Evolutionary conservation across 1,139 yeast species (phyloP).

Genomic region (Candida albicans): DNA sequence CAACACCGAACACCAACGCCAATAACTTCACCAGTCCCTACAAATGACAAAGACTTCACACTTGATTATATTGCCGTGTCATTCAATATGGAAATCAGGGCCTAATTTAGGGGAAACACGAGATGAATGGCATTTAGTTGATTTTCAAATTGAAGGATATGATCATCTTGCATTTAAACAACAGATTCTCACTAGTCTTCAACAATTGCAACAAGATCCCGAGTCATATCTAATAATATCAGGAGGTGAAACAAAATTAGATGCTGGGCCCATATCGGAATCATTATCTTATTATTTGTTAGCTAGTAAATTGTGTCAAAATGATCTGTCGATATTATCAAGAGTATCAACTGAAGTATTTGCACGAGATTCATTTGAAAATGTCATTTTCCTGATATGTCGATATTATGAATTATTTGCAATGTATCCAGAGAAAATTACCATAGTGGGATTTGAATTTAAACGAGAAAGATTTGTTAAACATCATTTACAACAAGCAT

Average conservation of each 20-base stretch:
- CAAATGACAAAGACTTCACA: conserved; percentile 2
- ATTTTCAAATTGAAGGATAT: conserved; percentile 67
- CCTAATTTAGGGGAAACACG: conserved; percentile 35
- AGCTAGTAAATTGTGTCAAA: conserved; percentile 19
- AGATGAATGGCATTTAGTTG: conserved; percentile 62
- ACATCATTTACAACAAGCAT: conserved; percentile 52
- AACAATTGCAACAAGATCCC: conserved; percentile 29
- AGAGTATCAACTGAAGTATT: conserved; percentile 58
- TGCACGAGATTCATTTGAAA: conserved; percentile 83
- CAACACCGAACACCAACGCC: no score
- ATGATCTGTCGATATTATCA: conserved; percentile 12
- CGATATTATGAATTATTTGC: conserved; percentile 52
- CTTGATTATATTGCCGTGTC: conserved; percentile 65
- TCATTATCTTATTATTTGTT: conserved; percentile 55
- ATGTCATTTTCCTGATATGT: conserved; percentile 62
- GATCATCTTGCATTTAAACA: conserved; percentile 68
- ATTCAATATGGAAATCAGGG: conserved; percentile 57
- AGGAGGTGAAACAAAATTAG: conserved; percentile 70
- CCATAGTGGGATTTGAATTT: conserved; percentile 74
- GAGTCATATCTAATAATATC: conserved; percentile 50
- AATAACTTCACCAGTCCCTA: no score
- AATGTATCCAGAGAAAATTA: conserved; percentile 50
- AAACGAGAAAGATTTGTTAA: conserved; percentile 59
- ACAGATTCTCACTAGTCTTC: conserved; percentile 50
- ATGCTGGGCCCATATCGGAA: conserved; percentile 59